These are phyloP conservation scores for Poa annua DNA, from an alignment of 176 grass and related monocot genomes.

Conservation along the genomic window DNA sequence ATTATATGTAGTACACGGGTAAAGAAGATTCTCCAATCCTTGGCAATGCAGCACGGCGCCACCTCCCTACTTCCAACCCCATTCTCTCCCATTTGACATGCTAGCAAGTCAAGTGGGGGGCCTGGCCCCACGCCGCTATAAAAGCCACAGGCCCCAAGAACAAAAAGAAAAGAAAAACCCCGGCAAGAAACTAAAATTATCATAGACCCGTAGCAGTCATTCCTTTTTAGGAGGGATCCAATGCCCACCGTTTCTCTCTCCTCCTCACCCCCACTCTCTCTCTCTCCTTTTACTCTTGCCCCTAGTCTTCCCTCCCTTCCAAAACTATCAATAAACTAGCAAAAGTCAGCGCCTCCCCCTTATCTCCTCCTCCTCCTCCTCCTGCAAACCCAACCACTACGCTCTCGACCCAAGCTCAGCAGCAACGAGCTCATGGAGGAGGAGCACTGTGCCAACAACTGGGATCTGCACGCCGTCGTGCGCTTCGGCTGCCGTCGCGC, in stretches of 20 bases:
- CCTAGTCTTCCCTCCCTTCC: slow-evolving; percentile 27
- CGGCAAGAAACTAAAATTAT: background rate
- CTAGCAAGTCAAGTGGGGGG: slow-evolving; percentile 43
- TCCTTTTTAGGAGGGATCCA: slow-evolving; percentile 51
- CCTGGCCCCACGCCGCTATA: background rate
- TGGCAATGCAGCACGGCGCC: background rate
- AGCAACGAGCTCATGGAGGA: slow-evolving; percentile 35
- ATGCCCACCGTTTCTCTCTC: slow-evolving; percentile 50
- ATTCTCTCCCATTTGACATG: slow-evolving; percentile 57
- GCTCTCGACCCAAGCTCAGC: background rate
- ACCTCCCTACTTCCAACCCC: background rate
- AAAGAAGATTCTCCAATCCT: background rate
- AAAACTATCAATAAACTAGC: slow-evolving; percentile 47
- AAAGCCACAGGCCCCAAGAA: slow-evolving; percentile 22
- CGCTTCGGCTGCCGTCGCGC: slow-evolving; percentile 44
- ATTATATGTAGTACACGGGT: background rate
- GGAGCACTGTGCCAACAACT: slow-evolving; percentile 60
- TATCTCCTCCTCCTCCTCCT: slow-evolving; percentile 16
- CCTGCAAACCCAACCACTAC: slow-evolving; percentile 30
- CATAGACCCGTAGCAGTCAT: slow-evolving; percentile 46
- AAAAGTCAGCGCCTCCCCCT: slow-evolving; percentile 81
- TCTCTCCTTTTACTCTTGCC: slow-evolving; percentile 41
- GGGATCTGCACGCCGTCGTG: slow-evolving; percentile 86
- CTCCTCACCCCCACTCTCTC: background rate
- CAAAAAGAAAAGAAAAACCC: slow-evolving; percentile 24